phyloP scores from a whole-genome alignment of 2,329 filamentous ascomycete genomes.

The Cryphonectria japonica region DNA sequence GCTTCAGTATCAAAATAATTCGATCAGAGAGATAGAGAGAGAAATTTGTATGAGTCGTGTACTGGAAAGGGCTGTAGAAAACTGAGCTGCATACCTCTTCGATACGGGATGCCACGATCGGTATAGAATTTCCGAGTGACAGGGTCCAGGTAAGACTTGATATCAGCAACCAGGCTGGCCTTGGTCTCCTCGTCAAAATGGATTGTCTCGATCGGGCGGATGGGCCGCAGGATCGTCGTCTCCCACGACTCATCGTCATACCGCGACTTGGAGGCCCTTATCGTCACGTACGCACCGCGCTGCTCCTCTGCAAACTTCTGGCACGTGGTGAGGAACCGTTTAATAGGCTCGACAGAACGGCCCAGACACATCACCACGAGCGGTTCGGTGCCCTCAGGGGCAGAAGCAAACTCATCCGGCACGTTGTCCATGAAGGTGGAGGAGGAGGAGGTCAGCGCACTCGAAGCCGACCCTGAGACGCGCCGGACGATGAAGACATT shows the following conservation, averaged over 20 bases:
- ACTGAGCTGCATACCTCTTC: constrained; percentile 52
- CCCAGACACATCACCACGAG: constrained; percentile 45
- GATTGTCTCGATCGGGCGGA: constrained; percentile 41
- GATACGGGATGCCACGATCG: constrained; percentile 82
- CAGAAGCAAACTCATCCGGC: constrained; percentile 40
- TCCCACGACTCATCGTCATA: constrained; percentile 40
- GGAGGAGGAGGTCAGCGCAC: constrained; percentile 2
- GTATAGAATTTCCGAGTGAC: constrained; percentile 77
- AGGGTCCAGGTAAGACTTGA: constrained; percentile 66
- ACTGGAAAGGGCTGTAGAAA: no score
- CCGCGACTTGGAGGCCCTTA: constrained; percentile 38
- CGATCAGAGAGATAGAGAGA: no score
- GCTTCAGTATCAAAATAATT: no score
- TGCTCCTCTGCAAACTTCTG: constrained; percentile 41
- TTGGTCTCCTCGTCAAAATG: constrained; percentile 55
- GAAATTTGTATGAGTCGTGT: no score
- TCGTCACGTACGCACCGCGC: constrained; percentile 41
- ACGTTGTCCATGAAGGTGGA: constrained; percentile 29
- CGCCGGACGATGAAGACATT: constrained; percentile 43
- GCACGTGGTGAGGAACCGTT: constrained; percentile 38
- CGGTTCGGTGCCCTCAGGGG: constrained; percentile 43
- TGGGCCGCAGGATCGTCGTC: constrained; percentile 40
- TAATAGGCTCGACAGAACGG: constrained; percentile 39
- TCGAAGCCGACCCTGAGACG: constrained; percentile 32
- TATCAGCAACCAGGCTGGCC: constrained; percentile 61